phyloP scores from a whole-genome alignment of 2,329 filamentous ascomycete genomes.

The Colletotrichum eremochloae region DNA sequence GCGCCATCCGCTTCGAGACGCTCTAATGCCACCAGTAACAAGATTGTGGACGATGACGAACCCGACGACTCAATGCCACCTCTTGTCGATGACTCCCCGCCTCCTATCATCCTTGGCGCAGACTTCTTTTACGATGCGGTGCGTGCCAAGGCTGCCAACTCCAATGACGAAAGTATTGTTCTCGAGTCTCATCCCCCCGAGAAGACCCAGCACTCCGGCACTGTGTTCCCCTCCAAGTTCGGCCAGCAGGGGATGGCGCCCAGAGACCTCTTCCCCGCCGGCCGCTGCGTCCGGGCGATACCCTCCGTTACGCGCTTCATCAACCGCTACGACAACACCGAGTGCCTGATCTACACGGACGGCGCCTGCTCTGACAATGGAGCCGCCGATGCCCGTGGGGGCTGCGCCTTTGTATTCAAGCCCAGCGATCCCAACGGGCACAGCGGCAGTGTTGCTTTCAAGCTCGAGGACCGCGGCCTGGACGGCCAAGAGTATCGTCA shows the following conservation, averaged over 20 bases:
- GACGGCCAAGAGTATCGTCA: constrained; percentile 53
- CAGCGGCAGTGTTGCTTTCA: constrained; percentile 46
- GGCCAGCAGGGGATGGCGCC: constrained; percentile 45
- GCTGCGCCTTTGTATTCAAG: constrained; percentile 55
- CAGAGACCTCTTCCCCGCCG: constrained; percentile 47
- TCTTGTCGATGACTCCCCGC: too few species aligned
- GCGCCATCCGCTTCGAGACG: neutral
- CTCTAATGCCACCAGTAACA: too few species aligned
- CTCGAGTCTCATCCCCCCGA: neutral
- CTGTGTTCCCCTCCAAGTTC: constrained; percentile 51
- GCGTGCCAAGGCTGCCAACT: too few species aligned
- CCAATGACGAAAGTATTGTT: too few species aligned
- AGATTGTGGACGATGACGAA: neutral
- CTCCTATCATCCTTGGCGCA: too few species aligned
- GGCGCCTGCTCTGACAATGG: constrained; percentile 62
- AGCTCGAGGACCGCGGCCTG: constrained; percentile 59
- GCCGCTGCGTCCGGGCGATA: constrained; percentile 3
- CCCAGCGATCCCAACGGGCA: constrained; percentile 7
- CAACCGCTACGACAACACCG: constrained; percentile 47
- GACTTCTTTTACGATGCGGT: neutral
- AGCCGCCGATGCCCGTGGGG: constrained; percentile 52
- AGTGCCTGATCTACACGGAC: constrained; percentile 60
- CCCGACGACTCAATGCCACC: neutral
- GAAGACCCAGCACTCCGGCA: constrained; percentile 14
- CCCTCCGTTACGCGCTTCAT: constrained; percentile 46